A percentile compares a stretch with the other conserved stretches of the same genome.
These are phyloP conservation scores for Agaricales sp. DNA, from an alignment of 1,284 basidiomycete species.

Conservation along the genomic window DNA sequence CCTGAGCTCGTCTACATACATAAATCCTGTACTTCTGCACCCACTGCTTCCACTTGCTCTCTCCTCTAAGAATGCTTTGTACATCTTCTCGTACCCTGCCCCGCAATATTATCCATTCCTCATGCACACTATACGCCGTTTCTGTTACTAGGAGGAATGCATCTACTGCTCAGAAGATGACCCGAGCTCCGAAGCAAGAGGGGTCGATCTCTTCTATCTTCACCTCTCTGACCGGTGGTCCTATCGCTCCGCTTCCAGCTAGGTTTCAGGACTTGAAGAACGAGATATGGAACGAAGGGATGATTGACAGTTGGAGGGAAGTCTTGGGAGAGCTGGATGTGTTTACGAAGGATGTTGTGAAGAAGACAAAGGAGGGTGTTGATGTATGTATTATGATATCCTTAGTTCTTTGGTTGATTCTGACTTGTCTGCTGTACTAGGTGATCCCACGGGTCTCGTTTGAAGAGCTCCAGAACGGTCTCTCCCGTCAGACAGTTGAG, in stretches of 20 bases:
- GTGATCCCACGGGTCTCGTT: slow-evolving; percentile 46
- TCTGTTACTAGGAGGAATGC: slow-evolving; percentile 7
- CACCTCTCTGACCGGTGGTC: slow-evolving; percentile 37
- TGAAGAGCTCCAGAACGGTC: slow-evolving; percentile 32
- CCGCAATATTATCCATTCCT: too few species aligned
- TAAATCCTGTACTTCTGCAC: too few species aligned
- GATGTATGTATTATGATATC: slow-evolving; percentile 20
- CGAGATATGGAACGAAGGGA: slow-evolving; percentile 34
- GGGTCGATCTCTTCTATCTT: slow-evolving; percentile 51
- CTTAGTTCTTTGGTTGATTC: slow-evolving; percentile 8
- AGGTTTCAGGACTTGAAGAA: slow-evolving; percentile 56
- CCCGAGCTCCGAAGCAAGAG: slow-evolving; percentile 22
- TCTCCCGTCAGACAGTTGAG: slow-evolving; percentile 28
- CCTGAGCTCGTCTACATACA: too few species aligned
- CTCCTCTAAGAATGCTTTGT: too few species aligned
- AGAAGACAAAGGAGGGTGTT: slow-evolving; percentile 33
- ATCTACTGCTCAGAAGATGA: slow-evolving; percentile 6
- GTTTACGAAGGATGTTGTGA: slow-evolving; percentile 23
- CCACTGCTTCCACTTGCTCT: too few species aligned
- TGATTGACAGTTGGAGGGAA: slow-evolving; percentile 45
- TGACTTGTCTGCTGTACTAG: slow-evolving; percentile 21
- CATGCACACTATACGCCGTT: neutral
- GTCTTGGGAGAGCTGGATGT: slow-evolving; percentile 40
- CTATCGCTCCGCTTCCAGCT: slow-evolving; percentile 26
- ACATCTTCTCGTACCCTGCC: too few species aligned